These are phyloP conservation scores for Rutstroemia sp. DNA, from an alignment of 2,329 filamentous ascomycete genomes.

Conservation along the genomic window DNA sequence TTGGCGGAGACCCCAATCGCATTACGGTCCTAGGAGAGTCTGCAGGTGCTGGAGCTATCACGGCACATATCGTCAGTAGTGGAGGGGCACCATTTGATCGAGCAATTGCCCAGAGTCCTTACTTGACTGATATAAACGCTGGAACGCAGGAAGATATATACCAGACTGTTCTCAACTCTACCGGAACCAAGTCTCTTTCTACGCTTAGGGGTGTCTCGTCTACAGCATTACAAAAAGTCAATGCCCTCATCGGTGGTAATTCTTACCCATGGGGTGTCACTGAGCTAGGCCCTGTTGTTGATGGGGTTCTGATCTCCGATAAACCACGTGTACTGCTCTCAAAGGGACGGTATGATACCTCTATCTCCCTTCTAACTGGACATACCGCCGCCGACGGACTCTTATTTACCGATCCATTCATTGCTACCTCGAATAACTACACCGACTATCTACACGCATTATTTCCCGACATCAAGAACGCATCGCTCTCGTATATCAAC, in stretches of 20 bases:
- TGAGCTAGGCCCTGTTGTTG: too few species aligned
- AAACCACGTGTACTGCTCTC: too few species aligned
- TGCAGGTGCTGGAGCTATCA: constrained; percentile 39
- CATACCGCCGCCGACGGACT: constrained; percentile 36
- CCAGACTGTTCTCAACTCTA: not conserved
- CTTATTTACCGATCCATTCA: constrained; percentile 22
- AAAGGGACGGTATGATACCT: too few species aligned
- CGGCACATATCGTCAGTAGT: constrained; percentile 41
- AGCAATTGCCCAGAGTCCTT: constrained; percentile 26
- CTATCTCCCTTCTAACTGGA: constrained; percentile 33
- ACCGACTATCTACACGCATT: too few species aligned
- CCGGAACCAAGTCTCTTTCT: not conserved
- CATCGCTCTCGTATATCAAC: constrained; percentile 30
- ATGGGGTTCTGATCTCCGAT: too few species aligned
- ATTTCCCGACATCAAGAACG: constrained; percentile 1
- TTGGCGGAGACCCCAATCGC: constrained; percentile 43
- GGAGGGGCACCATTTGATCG: constrained; percentile 35
- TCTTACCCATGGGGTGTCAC: too few species aligned
- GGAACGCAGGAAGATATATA: constrained; percentile 8
- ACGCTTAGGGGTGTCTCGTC: too few species aligned
- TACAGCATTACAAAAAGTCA: too few species aligned
- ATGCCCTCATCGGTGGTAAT: too few species aligned
- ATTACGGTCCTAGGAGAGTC: constrained; percentile 44
- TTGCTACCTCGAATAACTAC: constrained; percentile 11
- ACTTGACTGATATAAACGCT: too few species aligned